Evolutionary conservation across 1,139 yeast genomes (phyloP).

Genomic region (Taphrina sp.): DNA sequence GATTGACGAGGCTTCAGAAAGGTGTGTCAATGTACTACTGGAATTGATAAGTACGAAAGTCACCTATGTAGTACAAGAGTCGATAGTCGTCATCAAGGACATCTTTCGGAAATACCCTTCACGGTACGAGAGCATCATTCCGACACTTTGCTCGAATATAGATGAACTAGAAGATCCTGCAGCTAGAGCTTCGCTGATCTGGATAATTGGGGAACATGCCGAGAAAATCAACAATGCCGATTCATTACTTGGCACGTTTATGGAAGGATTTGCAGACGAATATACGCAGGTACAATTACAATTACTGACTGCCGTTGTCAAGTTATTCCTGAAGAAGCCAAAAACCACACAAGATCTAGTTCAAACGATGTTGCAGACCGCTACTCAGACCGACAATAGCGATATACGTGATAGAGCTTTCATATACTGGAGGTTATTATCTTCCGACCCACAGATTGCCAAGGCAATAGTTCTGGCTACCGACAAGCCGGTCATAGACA

Average conservation of each 20-base stretch:
- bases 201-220: conserved; percentile 89
- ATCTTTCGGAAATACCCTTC: conserved; percentile 77
- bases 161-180: conserved; percentile 62
- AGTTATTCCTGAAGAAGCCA: conserved; percentile 58
- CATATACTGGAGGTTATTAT: conserved; percentile 88
- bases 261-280: conserved; percentile 66
- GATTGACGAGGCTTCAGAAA: conserved; percentile 58
- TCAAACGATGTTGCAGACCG: conserved; percentile 69
- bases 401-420: conserved; percentile 94
- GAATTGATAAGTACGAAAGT: conserved; percentile 75
- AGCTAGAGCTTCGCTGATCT: conserved; percentile 72
- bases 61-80: conserved; percentile 75
- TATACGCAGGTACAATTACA: conserved; percentile 74
- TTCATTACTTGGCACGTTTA: conserved; percentile 51
- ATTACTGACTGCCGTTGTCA: conserved; percentile 74
- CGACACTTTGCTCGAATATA: conserved; percentile 61
- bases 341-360: conserved; percentile 52
- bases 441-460: conserved; percentile 54
- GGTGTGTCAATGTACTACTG: conserved; percentile 72
- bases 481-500: conserved; percentile 66
- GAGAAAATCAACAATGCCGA: conserved; percentile 61
- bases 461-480: conserved; percentile 55
- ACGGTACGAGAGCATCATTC: conserved; percentile 65
- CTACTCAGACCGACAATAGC: conserved; percentile 81
- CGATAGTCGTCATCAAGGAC: conserved; percentile 69